These are phyloP conservation scores for Poronia punctata DNA, from an alignment of 495 filamentous ascomycete genomes.

Conservation along the genomic window DNA sequence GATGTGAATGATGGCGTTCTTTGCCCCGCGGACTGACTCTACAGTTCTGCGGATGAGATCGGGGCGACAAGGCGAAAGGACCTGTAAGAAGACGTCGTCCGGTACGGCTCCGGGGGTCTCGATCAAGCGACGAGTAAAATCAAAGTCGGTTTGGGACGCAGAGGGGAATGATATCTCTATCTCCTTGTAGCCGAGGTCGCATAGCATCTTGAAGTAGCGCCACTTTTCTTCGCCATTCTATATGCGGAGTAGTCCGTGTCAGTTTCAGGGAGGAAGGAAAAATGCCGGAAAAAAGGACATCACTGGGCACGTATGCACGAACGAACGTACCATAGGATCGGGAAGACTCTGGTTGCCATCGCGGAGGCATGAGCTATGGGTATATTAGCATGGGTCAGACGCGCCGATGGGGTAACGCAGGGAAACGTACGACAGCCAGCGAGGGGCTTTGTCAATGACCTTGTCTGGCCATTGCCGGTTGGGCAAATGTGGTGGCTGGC, in stretches of 20 bases:
- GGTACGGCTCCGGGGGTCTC: conserved; percentile 68
- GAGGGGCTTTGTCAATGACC: conserved; percentile 67
- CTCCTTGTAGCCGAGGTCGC: conserved; percentile 79
- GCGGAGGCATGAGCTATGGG: background rate
- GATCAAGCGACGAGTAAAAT: conserved; percentile 70
- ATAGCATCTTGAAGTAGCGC: conserved; percentile 76
- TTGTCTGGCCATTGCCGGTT: conserved; percentile 90
- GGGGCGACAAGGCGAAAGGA: conserved; percentile 72
- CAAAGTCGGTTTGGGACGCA: conserved; percentile 79
- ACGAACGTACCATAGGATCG: conserved; percentile 58
- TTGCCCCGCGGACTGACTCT: conserved; percentile 66
- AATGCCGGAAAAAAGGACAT: too few species aligned
- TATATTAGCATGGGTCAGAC: background rate
- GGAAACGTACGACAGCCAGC: conserved; percentile 52
- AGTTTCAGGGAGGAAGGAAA: conserved; percentile 1
- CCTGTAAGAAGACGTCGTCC: conserved; percentile 82
- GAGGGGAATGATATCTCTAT: conserved; percentile 83
- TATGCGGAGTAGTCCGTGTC: background rate
- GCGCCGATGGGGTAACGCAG: background rate
- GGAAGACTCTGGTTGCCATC: conserved; percentile 68
- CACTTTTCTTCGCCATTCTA: conserved; percentile 76
- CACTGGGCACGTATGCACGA: background rate
- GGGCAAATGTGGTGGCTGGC: conserved; percentile 73
- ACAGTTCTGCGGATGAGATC: conserved; percentile 75
- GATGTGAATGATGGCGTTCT: conserved; percentile 78